phyloP scores from a whole-genome alignment of 176 grass and related monocot genomes.

The Bothriochloa decipiens region DNA sequence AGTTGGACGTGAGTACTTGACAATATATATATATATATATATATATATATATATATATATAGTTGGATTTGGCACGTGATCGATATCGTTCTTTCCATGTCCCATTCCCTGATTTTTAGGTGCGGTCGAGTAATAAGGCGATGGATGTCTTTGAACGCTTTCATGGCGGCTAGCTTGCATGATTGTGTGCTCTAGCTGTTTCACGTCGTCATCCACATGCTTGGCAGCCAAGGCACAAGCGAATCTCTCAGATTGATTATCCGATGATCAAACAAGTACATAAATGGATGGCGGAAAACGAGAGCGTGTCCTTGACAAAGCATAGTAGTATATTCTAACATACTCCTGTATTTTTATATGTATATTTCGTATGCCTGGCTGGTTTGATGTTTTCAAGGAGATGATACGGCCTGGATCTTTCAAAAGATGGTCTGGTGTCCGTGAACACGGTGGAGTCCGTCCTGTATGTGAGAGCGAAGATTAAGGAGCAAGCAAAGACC shows the following conservation, averaged over 20 bases:
- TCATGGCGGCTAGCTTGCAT: slow-evolving; percentile 34
- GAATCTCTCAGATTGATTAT: slow-evolving; percentile 23
- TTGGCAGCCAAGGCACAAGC: slow-evolving; percentile 3
- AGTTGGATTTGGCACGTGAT: neutral
- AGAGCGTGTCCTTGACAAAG: neutral
- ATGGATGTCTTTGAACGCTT: slow-evolving; percentile 19
- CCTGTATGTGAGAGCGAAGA: neutral
- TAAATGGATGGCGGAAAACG: neutral
- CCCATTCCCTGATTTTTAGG: slow-evolving; percentile 5
- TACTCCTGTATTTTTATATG: neutral
- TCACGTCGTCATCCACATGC: neutral
- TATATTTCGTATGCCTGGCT: neutral
- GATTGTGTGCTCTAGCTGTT: slow-evolving; percentile 12
- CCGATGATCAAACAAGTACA: neutral
- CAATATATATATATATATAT: too few relatives aligned
- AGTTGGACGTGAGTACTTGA: neutral
- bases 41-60: too few relatives aligned
- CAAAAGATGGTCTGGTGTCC: too few relatives aligned
- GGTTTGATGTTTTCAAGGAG: neutral
- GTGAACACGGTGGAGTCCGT: neutral
- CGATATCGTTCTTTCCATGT: neutral
- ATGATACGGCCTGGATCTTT: too few relatives aligned
- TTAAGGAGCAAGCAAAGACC: slow-evolving; percentile 10
- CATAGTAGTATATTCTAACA: neutral
- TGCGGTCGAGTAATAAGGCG: neutral